Evolutionary conservation across 2,329 filamentous ascomycete genomes (phyloP).

Genomic region (Exophiala bonariae): DNA sequence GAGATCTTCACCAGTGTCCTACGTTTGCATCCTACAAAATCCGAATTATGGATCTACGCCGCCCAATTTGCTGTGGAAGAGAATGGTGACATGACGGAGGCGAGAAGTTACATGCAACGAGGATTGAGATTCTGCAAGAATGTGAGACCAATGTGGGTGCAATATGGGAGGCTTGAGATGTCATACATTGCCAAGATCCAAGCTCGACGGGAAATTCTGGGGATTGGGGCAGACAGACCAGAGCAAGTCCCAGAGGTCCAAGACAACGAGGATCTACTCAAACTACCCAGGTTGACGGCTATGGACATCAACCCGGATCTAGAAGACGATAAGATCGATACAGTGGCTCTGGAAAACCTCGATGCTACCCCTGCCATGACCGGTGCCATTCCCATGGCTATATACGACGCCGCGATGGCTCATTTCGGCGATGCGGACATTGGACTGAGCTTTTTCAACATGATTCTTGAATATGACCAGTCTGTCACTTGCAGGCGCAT

Average conservation of each 20-base stretch:
- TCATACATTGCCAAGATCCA: conserved; percentile 84
- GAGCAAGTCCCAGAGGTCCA: conserved; percentile 39
- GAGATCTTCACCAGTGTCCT: conserved; percentile 68
- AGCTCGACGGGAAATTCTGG: conserved; percentile 67
- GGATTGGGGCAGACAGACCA: conserved; percentile 53
- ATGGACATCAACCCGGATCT: conserved; percentile 61
- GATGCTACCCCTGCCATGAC: conserved; percentile 76
- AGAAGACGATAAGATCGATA: conserved; percentile 53
- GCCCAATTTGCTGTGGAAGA: conserved; percentile 76
- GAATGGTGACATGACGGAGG: conserved; percentile 83
- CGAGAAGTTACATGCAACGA: conserved; percentile 82
- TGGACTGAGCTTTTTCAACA: conserved; percentile 75
- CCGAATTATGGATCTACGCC: conserved; percentile 80
- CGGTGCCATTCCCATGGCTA: conserved; percentile 89
- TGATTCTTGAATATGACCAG: conserved; percentile 70
- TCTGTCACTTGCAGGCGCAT: conserved; percentile 67
- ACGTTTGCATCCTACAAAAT: conserved; percentile 80
- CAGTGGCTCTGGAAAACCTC: conserved; percentile 62
- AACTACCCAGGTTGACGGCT: conserved; percentile 59
- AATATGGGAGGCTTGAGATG: conserved; percentile 90
- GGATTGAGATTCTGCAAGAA: conserved; percentile 85
- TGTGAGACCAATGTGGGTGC: conserved; percentile 75
- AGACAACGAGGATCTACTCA: conserved; percentile 57
- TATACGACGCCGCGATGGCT: conserved; percentile 83
- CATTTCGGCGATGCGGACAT: conserved; percentile 68